These are phyloP conservation scores for Torrubiella hemipterigena DNA, from an alignment of 2,329 filamentous ascomycete species.

Conservation along the genomic window DNA sequence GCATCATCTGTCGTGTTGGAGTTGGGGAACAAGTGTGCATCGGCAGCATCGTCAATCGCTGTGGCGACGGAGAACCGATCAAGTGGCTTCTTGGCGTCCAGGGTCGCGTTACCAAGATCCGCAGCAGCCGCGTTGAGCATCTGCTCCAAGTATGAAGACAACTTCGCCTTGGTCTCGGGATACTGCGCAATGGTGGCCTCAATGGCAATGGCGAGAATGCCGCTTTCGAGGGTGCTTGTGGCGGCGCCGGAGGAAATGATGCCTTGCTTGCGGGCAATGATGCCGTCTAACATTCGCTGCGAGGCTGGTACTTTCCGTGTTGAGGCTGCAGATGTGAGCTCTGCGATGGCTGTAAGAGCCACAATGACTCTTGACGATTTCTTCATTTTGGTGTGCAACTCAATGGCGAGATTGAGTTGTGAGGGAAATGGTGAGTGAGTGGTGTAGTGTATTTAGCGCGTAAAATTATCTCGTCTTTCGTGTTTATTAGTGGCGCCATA, in stretches of 20 bases:
- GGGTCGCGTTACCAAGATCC: slow-evolving; percentile 6
- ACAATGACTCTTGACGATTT: no score
- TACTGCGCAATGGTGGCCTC: slow-evolving; percentile 8
- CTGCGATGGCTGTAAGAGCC: no score
- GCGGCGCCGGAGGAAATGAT: slow-evolving; percentile 10
- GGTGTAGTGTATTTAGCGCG: no score
- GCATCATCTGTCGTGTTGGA: slow-evolving; percentile 5
- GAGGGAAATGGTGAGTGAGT: no score
- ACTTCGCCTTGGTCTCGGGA: slow-evolving; percentile 4
- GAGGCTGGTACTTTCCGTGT: no score
- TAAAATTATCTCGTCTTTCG: no score
- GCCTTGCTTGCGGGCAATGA: slow-evolving; percentile 12
- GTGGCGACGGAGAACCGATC: slow-evolving; percentile 13
- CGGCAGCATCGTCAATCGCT: slow-evolving; percentile 7
- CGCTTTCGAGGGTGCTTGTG: slow-evolving; percentile 12
- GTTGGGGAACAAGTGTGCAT: slow-evolving; percentile 1
- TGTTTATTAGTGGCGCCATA: no score
- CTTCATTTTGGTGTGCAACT: no score
- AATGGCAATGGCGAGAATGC: slow-evolving; percentile 11
- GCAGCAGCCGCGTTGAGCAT: slow-evolving; percentile 9
- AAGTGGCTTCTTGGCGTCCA: slow-evolving; percentile 9
- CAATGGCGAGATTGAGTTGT: no score
- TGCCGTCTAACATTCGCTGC: slow-evolving; percentile 13
- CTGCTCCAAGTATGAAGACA: slow-evolving; percentile 6
- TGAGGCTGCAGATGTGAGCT: no score